A percentile compares a stretch with the other conserved stretches of the same genome.
Evolutionary conservation across 306 rosid species (phyloP).

Genomic region (Arachis stenosperma): DNA sequence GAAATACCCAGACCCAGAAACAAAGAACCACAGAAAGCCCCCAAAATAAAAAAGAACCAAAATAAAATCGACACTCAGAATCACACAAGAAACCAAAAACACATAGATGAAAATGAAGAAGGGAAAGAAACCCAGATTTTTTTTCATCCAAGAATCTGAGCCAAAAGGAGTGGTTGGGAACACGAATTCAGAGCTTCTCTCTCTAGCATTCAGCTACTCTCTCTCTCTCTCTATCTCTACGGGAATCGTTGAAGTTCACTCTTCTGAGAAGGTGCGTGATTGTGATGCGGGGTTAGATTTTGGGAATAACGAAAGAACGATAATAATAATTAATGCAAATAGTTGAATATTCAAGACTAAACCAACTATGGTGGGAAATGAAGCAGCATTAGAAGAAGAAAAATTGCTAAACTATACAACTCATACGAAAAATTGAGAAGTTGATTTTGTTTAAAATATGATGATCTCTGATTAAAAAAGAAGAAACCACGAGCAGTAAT

Average conservation of each 20-base stretch:
- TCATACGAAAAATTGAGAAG: slow-evolving; percentile 9
- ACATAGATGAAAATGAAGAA: neutral
- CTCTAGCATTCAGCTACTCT: slow-evolving; percentile 46
- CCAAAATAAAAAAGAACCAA: neutral
- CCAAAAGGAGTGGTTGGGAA: slow-evolving; percentile 18
- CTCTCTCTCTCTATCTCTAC: slow-evolving; percentile 43
- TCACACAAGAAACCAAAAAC: slow-evolving; percentile 30
- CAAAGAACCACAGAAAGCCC: neutral
- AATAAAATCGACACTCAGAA: slow-evolving; percentile 12
- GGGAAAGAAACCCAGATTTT: slow-evolving; percentile 17
- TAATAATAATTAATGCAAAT: slow-evolving; percentile 18
- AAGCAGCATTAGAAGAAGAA: slow-evolving; percentile 21
- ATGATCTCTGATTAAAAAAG: slow-evolving; percentile 38
- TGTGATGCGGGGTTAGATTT: slow-evolving; percentile 61
- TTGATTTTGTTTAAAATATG: slow-evolving; percentile 13
- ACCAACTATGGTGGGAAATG: slow-evolving; percentile 40
- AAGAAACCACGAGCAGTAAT: slow-evolving; percentile 45
- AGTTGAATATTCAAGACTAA: neutral
- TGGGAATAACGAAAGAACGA: slow-evolving; percentile 49
- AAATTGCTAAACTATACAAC: neutral
- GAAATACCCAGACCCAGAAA: neutral
- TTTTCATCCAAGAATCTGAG: neutral
- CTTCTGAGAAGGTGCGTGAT: slow-evolving; percentile 39
- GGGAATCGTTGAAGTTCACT: slow-evolving; percentile 36
- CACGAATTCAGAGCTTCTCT: slow-evolving; percentile 41